phyloP scores from a whole-genome alignment of 257 asterid genomes.

The Salvia rosmarinus region DNA sequence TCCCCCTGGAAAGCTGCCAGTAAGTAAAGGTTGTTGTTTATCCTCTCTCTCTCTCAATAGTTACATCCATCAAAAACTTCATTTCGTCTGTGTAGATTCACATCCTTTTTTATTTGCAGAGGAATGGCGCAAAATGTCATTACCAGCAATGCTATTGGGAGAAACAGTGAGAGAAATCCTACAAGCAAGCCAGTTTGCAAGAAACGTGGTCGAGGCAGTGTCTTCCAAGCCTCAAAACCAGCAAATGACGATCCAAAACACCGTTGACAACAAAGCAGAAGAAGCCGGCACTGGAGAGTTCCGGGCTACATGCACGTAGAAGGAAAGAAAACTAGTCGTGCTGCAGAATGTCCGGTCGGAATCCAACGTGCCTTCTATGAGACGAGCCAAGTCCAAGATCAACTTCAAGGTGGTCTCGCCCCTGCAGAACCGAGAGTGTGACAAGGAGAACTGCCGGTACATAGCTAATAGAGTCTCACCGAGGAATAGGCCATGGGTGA shows the following conservation, averaged over 20 bases:
- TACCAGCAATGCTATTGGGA: slow-evolving; percentile 92
- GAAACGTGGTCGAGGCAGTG: slow-evolving; percentile 57
- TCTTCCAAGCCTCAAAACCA: slow-evolving; percentile 42
- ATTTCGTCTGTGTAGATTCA: background rate
- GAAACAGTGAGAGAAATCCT: slow-evolving; percentile 81
- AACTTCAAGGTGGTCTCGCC: slow-evolving; percentile 84
- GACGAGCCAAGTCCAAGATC: slow-evolving; percentile 70
- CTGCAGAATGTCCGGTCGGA: slow-evolving; percentile 48
- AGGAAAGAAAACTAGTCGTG: slow-evolving; percentile 63
- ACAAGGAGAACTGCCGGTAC: slow-evolving; percentile 65
- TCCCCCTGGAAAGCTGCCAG: slow-evolving; percentile 78
- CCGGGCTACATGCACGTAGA: slow-evolving; percentile 58
- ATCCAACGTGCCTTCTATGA: slow-evolving; percentile 41
- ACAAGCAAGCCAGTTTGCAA: slow-evolving; percentile 75
- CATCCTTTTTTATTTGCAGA: slow-evolving; percentile 8
- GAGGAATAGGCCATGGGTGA: slow-evolving; percentile 81
- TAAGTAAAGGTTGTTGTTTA: slow-evolving; percentile 50
- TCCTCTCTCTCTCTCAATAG: background rate
- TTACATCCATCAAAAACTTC: background rate
- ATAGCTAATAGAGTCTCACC: slow-evolving; percentile 84
- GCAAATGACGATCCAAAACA: slow-evolving; percentile 70
- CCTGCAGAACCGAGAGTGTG: slow-evolving; percentile 48
- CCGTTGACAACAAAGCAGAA: slow-evolving; percentile 51
- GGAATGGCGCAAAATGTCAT: slow-evolving; percentile 79
- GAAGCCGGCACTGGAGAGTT: slow-evolving; percentile 45